Base-by-base conservation (phyloP, 345 rosid species). In the Alliaria petiolata region DNA sequence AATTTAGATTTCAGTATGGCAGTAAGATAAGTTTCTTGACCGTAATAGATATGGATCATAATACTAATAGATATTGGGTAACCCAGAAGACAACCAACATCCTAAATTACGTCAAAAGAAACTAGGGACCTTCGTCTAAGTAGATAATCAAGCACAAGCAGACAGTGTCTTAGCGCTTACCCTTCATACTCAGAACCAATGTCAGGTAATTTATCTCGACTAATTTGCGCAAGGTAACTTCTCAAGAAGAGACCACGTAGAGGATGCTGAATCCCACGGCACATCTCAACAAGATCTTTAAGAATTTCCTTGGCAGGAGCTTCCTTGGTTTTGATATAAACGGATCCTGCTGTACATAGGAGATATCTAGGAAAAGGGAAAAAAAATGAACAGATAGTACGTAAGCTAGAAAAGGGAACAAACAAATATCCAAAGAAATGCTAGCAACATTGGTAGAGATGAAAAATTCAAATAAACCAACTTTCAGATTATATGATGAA, bases 201-300 rank as follows among this genome's bases (percentile, higher is more conserved):
- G 75, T 92, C 97, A 40, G 97, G 98, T 70, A 95, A 87, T 81
- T 95, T 95, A 76, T 95, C 96, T 80, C 89, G 87, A 75, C 99
- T 92, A 69, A 95, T 84, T 85, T 85, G 99, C 17, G 99, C 85
- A 76, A 95, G 98, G 72, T 95, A 95, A 83, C 99, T 95, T 85
- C 99, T 88, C 60, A 95, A 82, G 77, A 95, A 95, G 53, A 95
- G 98, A 76, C 99, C 99, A 43, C 98, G 97, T 31, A 95, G 79
- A 67, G 99, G 99, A 87, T 95, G 83, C 83, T 95, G 99, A 84
- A 95, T 88, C 51, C 99, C 99, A 56, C 96, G 99, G 51, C 99
- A 95, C 99, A 95, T 95, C 79, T 95, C 99, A 55, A 95, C 99
- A 33, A 95, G 96, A 85, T 95, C 99, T 79, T 92, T 95, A 47